These are phyloP conservation scores for Solanum peruvianum DNA, from an alignment of 257 asterid species.

Conservation along the genomic window DNA sequence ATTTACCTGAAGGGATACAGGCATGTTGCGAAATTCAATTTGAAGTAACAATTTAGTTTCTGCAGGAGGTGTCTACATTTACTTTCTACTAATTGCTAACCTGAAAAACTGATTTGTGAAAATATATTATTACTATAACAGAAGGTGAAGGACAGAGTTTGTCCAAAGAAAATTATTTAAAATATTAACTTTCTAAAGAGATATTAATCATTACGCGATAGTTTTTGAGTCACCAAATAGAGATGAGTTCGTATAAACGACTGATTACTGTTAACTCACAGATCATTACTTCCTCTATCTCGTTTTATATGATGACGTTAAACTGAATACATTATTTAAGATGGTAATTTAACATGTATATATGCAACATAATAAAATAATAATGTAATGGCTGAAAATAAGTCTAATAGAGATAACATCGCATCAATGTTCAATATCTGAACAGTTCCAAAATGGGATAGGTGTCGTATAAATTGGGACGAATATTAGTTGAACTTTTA, in stretches of 20 bases:
- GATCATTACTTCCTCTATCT: background rate
- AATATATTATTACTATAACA: background rate
- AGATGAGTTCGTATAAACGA: background rate
- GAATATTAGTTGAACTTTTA: background rate
- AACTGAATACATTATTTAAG: background rate
- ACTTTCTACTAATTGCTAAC: background rate
- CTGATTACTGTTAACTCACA: background rate
- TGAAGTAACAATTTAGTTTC: background rate
- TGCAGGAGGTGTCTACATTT: background rate
- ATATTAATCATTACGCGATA: background rate
- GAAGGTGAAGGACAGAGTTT: background rate
- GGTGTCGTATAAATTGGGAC: background rate
- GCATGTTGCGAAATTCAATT: background rate
- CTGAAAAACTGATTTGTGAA: background rate
- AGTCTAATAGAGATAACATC: background rate
- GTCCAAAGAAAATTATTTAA: background rate
- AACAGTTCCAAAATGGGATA: background rate
- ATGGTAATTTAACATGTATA: background rate
- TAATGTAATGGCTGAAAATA: background rate
- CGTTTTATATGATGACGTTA: background rate
- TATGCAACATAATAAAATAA: background rate
- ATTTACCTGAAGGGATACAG: background rate
- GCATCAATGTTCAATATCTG: background rate
- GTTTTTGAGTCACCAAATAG: background rate
- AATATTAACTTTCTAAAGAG: background rate